These are phyloP conservation scores for Amanita polypyramis DNA, from an alignment of 768 basidiomycete genomes.

Conservation along the genomic window DNA sequence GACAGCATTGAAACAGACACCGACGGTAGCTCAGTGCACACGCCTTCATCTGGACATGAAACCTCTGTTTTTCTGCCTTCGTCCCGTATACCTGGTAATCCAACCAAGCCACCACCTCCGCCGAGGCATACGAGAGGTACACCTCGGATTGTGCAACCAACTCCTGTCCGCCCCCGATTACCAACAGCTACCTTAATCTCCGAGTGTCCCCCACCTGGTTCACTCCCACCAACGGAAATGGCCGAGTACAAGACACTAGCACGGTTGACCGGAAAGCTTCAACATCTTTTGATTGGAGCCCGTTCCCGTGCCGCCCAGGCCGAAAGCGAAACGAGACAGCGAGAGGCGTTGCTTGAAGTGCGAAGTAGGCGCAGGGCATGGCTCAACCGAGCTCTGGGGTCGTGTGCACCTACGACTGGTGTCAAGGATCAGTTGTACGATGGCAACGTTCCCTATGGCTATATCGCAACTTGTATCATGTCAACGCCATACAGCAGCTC, in stretches of 20 bases:
- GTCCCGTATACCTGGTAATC: conserved; percentile 7
- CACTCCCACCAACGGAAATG: conserved; percentile 21
- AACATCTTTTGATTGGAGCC: conserved; percentile 29
- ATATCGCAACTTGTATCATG: conserved; percentile 28
- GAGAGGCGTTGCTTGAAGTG: conserved; percentile 40
- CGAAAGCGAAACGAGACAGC: conserved; percentile 28
- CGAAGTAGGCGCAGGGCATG: conserved; percentile 57
- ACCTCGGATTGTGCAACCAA: not conserved
- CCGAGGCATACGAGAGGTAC: not conserved
- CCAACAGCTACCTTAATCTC: conserved; percentile 2
- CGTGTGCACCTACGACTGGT: not conserved
- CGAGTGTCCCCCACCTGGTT: conserved; percentile 17
- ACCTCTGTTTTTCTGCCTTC: conserved; percentile 9
- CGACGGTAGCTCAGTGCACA: conserved; percentile 39
- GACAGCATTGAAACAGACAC: conserved; percentile 26
- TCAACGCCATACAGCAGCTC: conserved; percentile 41
- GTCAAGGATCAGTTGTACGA: not conserved
- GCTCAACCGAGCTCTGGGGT: conserved; percentile 37
- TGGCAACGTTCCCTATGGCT: conserved; percentile 2
- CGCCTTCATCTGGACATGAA: conserved; percentile 23
- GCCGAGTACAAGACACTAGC: conserved; percentile 24
- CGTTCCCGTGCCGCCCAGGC: conserved; percentile 29
- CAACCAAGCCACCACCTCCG: conserved; percentile 1
- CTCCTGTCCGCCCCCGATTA: conserved; percentile 1
- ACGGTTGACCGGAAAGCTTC: conserved; percentile 25